Evolutionary conservation across 305 asterid species (phyloP).

Genomic region (Stenogyne calaminthoides): DNA sequence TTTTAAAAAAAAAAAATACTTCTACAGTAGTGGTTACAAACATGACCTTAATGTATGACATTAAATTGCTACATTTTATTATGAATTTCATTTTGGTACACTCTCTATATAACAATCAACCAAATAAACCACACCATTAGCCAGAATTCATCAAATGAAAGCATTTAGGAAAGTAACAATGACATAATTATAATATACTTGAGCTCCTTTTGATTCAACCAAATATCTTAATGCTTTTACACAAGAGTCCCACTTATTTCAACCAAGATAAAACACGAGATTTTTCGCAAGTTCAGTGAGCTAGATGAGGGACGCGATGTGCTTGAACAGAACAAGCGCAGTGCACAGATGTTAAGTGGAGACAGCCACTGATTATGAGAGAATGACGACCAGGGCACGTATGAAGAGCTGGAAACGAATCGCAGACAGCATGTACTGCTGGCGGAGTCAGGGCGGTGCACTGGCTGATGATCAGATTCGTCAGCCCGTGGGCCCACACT

Average conservation of each 20-base stretch:
- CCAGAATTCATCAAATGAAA: neutral
- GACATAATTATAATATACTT: neutral
- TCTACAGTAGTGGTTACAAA: too few species aligned
- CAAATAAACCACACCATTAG: neutral
- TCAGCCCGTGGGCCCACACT: conserved; percentile 71
- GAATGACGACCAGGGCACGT: conserved; percentile 83
- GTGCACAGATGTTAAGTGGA: conserved; percentile 77
- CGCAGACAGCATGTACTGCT: conserved; percentile 88
- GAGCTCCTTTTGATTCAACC: neutral
- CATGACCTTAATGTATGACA: too few species aligned
- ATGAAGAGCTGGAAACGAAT: conserved; percentile 86
- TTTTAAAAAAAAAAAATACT: too few species aligned
- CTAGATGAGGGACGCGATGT: conserved; percentile 61
- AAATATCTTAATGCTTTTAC: conserved; percentile 5
- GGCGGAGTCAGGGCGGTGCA: conserved; percentile 94
- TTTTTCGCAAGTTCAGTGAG: conserved; percentile 44
- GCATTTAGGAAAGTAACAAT: neutral
- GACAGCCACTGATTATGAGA: conserved; percentile 80
- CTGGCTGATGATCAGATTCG: conserved; percentile 82
- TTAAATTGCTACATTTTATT: too few species aligned
- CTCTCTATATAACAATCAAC: neutral
- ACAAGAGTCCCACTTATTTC: neutral
- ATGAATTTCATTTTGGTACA: neutral
- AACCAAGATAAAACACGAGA: neutral
- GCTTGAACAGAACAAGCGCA: conserved; percentile 71